Conservation (phyloP, 495 filamentous ascomycete genomes). For the Jackrogersella minutella region DNA sequence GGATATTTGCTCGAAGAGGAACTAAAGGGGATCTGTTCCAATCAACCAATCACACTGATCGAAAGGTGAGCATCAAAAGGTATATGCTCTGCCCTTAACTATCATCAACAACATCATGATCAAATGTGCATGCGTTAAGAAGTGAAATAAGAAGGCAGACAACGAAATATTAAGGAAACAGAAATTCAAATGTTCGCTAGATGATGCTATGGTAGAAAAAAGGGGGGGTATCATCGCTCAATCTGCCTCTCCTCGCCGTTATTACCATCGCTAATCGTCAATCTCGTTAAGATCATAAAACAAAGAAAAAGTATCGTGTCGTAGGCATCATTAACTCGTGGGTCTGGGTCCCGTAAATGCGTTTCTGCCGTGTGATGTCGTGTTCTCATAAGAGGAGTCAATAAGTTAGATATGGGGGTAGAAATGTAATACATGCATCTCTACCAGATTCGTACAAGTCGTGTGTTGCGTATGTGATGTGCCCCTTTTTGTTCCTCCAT, state of each 20-base stretch:
- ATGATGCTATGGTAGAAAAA: slow-evolving; percentile 12
- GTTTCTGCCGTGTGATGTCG: slow-evolving; percentile 14
- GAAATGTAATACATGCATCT: neutral
- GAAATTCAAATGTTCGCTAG: slow-evolving; percentile 29
- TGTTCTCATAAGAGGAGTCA: slow-evolving; percentile 6
- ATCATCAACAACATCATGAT: neutral
- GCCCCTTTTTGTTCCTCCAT: neutral
- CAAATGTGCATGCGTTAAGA: neutral
- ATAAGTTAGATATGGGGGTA: neutral
- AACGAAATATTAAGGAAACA: neutral
- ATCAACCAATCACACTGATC: neutral
- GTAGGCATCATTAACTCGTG: slow-evolving; percentile 20
- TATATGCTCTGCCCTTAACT: neutral
- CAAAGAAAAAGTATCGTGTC: slow-evolving; percentile 8
- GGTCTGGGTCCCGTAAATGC: neutral
- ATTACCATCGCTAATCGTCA: slow-evolving; percentile 18
- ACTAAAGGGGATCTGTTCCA: neutral
- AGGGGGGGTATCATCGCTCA: slow-evolving; percentile 34
- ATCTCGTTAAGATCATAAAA: slow-evolving; percentile 10
- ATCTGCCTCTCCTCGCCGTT: slow-evolving; percentile 29
- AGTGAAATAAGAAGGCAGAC: neutral
- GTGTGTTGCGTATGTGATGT: neutral
- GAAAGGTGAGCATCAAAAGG: neutral
- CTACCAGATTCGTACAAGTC: neutral
- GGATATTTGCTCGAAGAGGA: slow-evolving; percentile 10